Conservation (phyloP, 2,329 filamentous ascomycete genomes). For the Fusarium sp. region DNA sequence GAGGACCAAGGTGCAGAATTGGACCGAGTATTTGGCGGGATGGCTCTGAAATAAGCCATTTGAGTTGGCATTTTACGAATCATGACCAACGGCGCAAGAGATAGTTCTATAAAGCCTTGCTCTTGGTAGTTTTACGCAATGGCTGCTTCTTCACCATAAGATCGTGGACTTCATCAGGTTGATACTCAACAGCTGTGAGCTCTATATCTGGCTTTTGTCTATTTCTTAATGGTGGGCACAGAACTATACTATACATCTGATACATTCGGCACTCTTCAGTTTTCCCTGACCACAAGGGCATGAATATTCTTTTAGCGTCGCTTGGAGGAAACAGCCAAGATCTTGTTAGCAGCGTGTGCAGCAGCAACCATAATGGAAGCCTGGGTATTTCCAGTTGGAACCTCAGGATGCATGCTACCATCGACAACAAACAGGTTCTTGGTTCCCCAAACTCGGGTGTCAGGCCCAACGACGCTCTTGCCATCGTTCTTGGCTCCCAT, state of each 20-base stretch:
- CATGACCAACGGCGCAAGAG: conserved; percentile 17
- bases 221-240: background rate
- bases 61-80: conserved; percentile 6
- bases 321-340: conserved; percentile 12
- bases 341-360: conserved; percentile 38
- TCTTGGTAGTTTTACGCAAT: background rate
- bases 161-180: background rate
- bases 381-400: conserved; percentile 43
- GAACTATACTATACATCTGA: background rate
- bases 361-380: conserved; percentile 43
- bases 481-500: conserved; percentile 47
- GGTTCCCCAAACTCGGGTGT: conserved; percentile 47
- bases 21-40: conserved; percentile 66
- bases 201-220: background rate
- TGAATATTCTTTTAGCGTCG: background rate
- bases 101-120: background rate
- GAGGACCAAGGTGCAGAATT: conserved; percentile 65
- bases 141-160: background rate
- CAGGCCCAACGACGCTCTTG: conserved; percentile 45
- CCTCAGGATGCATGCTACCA: conserved; percentile 45
- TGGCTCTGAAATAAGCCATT: conserved; percentile 48
- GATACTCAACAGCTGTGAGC: background rate
- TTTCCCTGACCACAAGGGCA: background rate
- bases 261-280: background rate
- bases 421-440: conserved; percentile 46